Base-by-base conservation (phyloP, 2,329 filamentous ascomycete species). In the Teratosphaeria nubilosa region DNA sequence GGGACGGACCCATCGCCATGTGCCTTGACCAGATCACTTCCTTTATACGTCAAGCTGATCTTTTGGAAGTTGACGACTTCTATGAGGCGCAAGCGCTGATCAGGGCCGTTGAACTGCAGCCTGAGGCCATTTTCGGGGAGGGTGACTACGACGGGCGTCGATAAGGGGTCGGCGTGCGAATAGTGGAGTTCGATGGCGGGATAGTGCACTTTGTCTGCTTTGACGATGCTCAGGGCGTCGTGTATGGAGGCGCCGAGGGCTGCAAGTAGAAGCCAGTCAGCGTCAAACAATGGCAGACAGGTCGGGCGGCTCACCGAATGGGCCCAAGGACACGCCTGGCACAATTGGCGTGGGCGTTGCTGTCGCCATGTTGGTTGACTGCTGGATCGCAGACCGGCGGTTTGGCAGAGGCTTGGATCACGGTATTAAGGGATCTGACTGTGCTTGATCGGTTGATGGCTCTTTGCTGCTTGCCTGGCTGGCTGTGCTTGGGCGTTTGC, bases 41-140 rank as follows among this genome's bases (percentile, higher is more conserved):
- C 83, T 66, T 90, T 94, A 75, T 96, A 95, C 20, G 86, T 85
- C 61, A 97, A 83, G 61, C 86, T 83, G 62, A 85, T 90, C 72
- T 90, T 94, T 53, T 87, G 85, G 70, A 99, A 96, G 75, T 97
- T 91, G 56, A 90, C 75, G 7, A 97, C 84, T 73, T 99, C 94
- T 65, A 99, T 90, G 61, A 99, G 77, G 2, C 94, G 88, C 50
- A 99, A 77, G 37, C 92, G 85, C 74, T 99, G 94, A 68, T 97
- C 91, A 3, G 89, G 86, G 0, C 91, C 94, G 70, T 99, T 94
- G 70, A 99, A 99, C 50, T 90, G 90, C 56, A 99, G 77, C 13
- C 92, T 87, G 31, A 99, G 74, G 30, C 94, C 94, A 74, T 97
- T 99, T 3, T 84, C 81, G 0, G 91, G 88, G 3, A 99, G 82